Evolutionary conservation across 2,329 filamentous ascomycete species (phyloP).

Genomic region (Alternaria conjuncta): DNA sequence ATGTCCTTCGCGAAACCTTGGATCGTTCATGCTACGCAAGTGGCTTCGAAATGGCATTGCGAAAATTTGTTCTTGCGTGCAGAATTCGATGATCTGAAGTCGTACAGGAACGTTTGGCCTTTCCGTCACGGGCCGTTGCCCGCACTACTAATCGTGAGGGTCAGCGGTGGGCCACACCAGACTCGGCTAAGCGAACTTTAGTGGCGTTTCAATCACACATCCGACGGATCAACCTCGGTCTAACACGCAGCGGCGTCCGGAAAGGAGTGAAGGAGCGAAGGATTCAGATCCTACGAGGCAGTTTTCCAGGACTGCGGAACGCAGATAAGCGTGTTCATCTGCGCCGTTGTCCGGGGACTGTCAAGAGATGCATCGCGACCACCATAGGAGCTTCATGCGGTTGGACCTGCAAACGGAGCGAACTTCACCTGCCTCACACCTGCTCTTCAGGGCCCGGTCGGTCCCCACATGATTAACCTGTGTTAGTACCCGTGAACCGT

Average conservation of each 20-base stretch:
- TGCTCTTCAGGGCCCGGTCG: neutral
- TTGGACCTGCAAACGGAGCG: neutral
- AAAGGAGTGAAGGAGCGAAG: neutral
- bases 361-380: neutral
- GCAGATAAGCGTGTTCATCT: neutral
- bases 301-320: neutral
- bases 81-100: neutral
- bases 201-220: neutral
- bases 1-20: neutral
- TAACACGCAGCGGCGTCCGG: neutral
- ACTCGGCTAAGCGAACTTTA: neutral
- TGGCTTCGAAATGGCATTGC: neutral
- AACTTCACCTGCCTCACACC: neutral
- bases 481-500: neutral
- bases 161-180: neutral
- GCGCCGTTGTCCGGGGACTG: neutral
- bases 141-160: neutral
- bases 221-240: neutral
- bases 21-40: neutral
- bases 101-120: neutral
- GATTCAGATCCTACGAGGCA: neutral
- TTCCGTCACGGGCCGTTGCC: conserved; percentile 1
- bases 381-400: neutral
- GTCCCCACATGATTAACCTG: neutral
- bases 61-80: neutral